These are phyloP conservation scores for Glaciozyma antarctica DNA, from an alignment of 768 basidiomycete species.

Conservation along the genomic window DNA sequence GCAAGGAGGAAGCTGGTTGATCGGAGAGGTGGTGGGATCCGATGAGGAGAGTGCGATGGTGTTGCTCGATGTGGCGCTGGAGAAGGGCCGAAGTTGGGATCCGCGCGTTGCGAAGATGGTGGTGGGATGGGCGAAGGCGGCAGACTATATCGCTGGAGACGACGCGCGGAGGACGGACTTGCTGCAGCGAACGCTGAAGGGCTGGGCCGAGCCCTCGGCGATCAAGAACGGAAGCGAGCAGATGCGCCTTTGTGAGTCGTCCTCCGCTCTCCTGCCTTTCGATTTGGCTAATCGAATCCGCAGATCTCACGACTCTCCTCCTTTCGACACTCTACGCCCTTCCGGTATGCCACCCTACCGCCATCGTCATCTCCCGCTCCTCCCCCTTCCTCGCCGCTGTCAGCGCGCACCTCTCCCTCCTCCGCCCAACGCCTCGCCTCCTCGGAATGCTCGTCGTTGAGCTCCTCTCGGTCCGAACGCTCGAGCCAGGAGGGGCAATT, in stretches of 20 bases:
- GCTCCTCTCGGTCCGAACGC: constrained; percentile 41
- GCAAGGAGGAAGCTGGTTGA: constrained; percentile 23
- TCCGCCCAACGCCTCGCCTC: constrained; percentile 63
- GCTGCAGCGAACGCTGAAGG: too few relatives aligned
- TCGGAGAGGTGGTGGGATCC: too few relatives aligned
- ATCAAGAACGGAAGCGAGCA: constrained; percentile 70
- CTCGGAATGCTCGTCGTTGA: constrained; percentile 93
- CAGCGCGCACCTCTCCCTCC: constrained; percentile 64
- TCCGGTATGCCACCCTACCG: constrained; percentile 45
- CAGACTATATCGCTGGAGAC: constrained; percentile 39
- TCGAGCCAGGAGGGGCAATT: constrained; percentile 42
- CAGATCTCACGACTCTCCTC: constrained; percentile 66
- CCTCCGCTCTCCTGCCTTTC: constrained; percentile 1
- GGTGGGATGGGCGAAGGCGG: constrained; percentile 52
- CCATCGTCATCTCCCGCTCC: constrained; percentile 37
- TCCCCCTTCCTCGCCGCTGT: constrained; percentile 57
- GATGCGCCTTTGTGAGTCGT: not conserved
- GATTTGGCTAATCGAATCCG: not conserved
- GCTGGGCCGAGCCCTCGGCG: constrained; percentile 39
- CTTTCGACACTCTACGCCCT: constrained; percentile 58
- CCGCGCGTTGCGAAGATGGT: constrained; percentile 55
- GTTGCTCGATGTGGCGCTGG: constrained; percentile 46
- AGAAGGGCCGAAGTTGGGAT: constrained; percentile 50
- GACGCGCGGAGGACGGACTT: constrained; percentile 23
- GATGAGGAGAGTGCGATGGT: constrained; percentile 50